These are phyloP conservation scores for Rhizopogon salebrosus DNA, from an alignment of 768 basidiomycete genomes.

Conservation along the genomic window DNA sequence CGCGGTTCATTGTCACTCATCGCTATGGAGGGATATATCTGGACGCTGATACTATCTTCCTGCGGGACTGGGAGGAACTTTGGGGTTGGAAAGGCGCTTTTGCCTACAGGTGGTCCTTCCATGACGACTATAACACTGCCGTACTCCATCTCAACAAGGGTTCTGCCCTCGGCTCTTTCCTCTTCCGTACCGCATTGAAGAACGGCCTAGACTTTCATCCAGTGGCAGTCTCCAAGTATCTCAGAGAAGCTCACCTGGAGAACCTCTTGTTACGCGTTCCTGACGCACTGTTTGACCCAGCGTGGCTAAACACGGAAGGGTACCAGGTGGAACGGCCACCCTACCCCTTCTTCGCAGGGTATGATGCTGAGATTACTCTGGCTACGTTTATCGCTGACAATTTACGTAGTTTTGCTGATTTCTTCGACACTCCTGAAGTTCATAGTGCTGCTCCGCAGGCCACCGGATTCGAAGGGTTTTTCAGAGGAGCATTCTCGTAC, in stretches of 20 bases:
- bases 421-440: constrained; percentile 70
- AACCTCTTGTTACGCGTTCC: constrained; percentile 75
- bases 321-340: constrained; percentile 89
- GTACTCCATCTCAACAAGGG: constrained; percentile 84
- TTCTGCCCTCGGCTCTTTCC: constrained; percentile 84
- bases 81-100: constrained; percentile 96
- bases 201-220: constrained; percentile 95
- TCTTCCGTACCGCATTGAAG: constrained; percentile 88
- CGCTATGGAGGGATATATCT: constrained; percentile 93
- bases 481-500: constrained; percentile 88
- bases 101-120: constrained; percentile 91
- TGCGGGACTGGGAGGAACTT: constrained; percentile 95
- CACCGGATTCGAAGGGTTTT: constrained; percentile 87
- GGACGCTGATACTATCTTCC: constrained; percentile 88
- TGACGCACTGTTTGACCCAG: constrained; percentile 90
- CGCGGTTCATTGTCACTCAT: constrained; percentile 91
- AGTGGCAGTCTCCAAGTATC: constrained; percentile 84
- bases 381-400: background rate
- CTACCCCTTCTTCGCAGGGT: constrained; percentile 89
- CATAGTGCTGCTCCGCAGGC: constrained; percentile 77
- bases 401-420: constrained; percentile 63
- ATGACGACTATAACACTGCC: constrained; percentile 91
- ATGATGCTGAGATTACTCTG: constrained; percentile 15
- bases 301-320: constrained; percentile 90
- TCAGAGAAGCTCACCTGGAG: constrained; percentile 76